Percentiles rank a stretch among this genome's conserved stretches.
These are phyloP conservation scores for Russula sp. DNA, from an alignment of 768 basidiomycete species.

Conservation along the genomic window DNA sequence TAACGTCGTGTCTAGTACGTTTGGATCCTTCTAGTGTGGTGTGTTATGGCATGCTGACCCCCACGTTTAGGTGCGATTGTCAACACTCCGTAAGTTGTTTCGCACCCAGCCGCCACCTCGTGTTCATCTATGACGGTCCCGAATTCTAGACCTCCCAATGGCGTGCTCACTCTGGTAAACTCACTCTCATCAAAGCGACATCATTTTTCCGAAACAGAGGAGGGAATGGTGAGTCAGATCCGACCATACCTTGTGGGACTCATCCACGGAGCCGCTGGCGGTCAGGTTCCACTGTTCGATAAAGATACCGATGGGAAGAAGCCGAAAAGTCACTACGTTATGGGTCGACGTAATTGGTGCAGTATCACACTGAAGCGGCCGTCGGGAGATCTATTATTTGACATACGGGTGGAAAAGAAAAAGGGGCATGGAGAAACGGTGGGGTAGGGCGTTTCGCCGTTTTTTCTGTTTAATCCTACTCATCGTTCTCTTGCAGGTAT, in stretches of 20 bases:
- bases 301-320: constrained; percentile 67
- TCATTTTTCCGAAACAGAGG: constrained; percentile 75
- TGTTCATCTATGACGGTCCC: background rate
- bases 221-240: constrained; percentile 55
- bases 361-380: constrained; percentile 49
- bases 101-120: background rate
- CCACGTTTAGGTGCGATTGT: constrained; percentile 71
- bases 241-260: background rate
- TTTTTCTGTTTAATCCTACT: background rate
- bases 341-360: constrained; percentile 88
- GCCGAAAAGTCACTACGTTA: constrained; percentile 76
- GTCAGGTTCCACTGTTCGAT: constrained; percentile 67
- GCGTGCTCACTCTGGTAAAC: constrained; percentile 75
- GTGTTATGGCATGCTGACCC: constrained; percentile 1
- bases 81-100: constrained; percentile 74
- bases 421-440: constrained; percentile 79
- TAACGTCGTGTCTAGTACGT: constrained; percentile 73
- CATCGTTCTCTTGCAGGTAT: constrained; percentile 21
- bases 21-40: background rate
- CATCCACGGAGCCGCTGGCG: background rate
- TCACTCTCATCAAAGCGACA: constrained; percentile 75
- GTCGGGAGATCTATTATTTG: constrained; percentile 65
- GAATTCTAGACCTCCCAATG: constrained; percentile 45
- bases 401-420: constrained; percentile 77
- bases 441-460: constrained; percentile 45